Evolutionary conservation across 257 asterid genomes (phyloP).

Genomic region (Primulina huaijiensis): DNA sequence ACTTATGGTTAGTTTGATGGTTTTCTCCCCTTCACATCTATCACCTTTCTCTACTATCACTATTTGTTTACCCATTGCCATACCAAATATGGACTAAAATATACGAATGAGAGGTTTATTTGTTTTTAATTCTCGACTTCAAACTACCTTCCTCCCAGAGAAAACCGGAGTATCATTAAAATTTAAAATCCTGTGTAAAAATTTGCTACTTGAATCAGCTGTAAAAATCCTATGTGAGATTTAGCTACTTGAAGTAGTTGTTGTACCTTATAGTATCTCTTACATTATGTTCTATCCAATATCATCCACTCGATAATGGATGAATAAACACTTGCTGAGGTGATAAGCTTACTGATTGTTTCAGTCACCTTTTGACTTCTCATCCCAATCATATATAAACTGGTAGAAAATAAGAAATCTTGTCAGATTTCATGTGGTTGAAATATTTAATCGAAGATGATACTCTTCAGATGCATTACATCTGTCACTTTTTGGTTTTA

Average conservation of each 20-base stretch:
- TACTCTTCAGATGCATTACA: neutral
- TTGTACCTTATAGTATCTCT: neutral
- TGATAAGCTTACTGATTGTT: neutral
- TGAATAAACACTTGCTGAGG: neutral
- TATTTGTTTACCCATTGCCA: neutral
- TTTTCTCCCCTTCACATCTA: neutral
- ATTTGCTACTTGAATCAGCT: neutral
- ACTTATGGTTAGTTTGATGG: constrained; percentile 60
- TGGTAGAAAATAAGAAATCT: neutral
- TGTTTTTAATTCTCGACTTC: neutral
- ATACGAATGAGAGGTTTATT: neutral
- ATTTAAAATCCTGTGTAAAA: neutral
- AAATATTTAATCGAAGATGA: neutral
- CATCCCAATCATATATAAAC: no score
- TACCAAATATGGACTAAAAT: constrained; percentile 3
- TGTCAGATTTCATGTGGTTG: neutral
- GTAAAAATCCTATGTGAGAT: neutral
- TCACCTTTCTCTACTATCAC: constrained; percentile 13
- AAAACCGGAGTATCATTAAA: neutral
- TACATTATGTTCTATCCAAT: neutral
- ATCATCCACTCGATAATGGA: neutral
- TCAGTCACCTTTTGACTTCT: neutral
- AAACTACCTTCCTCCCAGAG: neutral
- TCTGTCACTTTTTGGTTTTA: neutral
- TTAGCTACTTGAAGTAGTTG: neutral